A percentile compares a stretch with the other conserved stretches of the same genome.
Conservation (phyloP, 2,329 filamentous ascomycete species). For the Penicillium sp. region DNA sequence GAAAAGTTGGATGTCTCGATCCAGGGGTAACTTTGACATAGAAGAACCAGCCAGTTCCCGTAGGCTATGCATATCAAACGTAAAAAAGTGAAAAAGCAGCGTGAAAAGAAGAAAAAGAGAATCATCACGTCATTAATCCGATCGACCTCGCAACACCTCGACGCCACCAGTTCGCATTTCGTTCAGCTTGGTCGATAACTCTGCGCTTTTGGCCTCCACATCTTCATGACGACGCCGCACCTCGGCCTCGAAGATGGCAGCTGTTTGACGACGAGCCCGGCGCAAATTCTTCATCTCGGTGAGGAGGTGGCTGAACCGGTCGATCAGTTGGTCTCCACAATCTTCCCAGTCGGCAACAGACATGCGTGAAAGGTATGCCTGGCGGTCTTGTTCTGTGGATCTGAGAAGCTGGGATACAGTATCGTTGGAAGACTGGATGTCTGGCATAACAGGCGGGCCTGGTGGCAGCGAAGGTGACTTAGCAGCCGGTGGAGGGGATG, state of each 20-base stretch:
- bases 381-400: slow-evolving; percentile 40
- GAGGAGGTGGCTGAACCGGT: slow-evolving; percentile 50
- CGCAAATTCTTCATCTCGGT: slow-evolving; percentile 50
- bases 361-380: slow-evolving; percentile 49
- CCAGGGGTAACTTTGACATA: not conserved
- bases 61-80: slow-evolving; percentile 3
- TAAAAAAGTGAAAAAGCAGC: not conserved
- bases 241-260: slow-evolving; percentile 51
- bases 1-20: not conserved
- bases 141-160: slow-evolving; percentile 46
- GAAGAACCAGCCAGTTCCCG: not conserved
- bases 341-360: slow-evolving; percentile 56
- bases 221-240: slow-evolving; percentile 50
- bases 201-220: slow-evolving; percentile 47
- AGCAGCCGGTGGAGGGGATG: slow-evolving; percentile 22
- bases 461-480: slow-evolving; percentile 19
- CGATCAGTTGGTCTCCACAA: slow-evolving; percentile 57
- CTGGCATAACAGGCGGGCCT: slow-evolving; percentile 16
- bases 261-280: slow-evolving; percentile 50
- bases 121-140: slow-evolving; percentile 18
- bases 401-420: slow-evolving; percentile 37
- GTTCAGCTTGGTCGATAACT: slow-evolving; percentile 47
- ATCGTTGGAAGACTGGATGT: slow-evolving; percentile 26
- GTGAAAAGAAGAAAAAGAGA: not conserved
- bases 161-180: slow-evolving; percentile 53